These are phyloP conservation scores for Lactarius sanguifluus DNA, from an alignment of 768 basidiomycete genomes.

Conservation along the genomic window DNA sequence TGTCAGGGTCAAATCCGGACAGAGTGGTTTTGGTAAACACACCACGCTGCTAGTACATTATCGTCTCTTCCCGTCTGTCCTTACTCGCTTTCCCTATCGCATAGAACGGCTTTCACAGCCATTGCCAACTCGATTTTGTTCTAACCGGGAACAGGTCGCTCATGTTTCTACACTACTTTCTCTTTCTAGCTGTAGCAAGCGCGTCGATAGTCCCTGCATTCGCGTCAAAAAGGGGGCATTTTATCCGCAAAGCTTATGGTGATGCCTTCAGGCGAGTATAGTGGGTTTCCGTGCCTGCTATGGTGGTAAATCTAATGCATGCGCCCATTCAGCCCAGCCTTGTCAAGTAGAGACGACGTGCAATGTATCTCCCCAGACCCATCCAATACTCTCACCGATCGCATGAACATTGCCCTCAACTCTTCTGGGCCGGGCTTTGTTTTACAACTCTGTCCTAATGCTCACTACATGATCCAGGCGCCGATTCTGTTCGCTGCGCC, in stretches of 20 bases:
- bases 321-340: not conserved
- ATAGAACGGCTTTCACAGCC: not conserved
- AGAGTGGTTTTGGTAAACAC: not conserved
- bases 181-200: not conserved
- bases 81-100: constrained; percentile 8
- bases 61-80: not conserved
- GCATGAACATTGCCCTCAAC: constrained; percentile 62
- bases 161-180: not conserved
- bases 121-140: not conserved
- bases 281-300: not conserved
- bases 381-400: constrained; percentile 57
- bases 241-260: not conserved
- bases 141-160: not conserved
- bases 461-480: constrained; percentile 61
- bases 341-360: constrained; percentile 3
- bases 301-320: not conserved
- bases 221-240: not conserved
- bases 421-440: constrained; percentile 65
- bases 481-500: constrained; percentile 65
- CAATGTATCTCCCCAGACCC: constrained; percentile 51
- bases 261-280: constrained; percentile 4
- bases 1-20: not conserved
- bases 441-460: constrained; percentile 62
- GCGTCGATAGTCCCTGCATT: not conserved
- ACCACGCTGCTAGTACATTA: not conserved